Conservation (phyloP, 441 rosid species). For the Populus hybrid region DNA sequence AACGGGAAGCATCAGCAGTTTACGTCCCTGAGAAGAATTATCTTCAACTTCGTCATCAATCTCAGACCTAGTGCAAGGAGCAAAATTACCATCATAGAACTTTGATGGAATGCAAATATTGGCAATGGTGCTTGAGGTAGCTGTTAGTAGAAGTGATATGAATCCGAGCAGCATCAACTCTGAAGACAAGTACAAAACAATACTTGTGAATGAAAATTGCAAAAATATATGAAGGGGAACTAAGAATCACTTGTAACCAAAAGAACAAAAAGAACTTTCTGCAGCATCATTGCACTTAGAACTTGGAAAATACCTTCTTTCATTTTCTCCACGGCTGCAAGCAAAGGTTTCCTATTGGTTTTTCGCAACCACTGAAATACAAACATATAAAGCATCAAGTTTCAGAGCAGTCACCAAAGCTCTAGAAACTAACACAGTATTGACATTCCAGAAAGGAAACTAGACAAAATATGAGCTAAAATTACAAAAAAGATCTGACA, state of each 20-base stretch:
- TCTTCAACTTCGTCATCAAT: constrained; percentile 45
- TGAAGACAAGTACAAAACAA: constrained; percentile 29
- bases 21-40: constrained; percentile 44
- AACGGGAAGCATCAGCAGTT: constrained; percentile 37
- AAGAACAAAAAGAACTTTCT: background rate
- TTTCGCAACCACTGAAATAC: constrained; percentile 70
- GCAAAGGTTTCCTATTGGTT: constrained; percentile 74
- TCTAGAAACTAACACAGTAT: background rate
- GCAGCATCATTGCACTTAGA: background rate
- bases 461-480: background rate
- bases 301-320: constrained; percentile 61
- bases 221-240: constrained; percentile 2
- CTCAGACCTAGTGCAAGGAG: constrained; percentile 69
- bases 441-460: background rate
- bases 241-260: background rate
- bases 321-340: constrained; percentile 88
- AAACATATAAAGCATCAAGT: constrained; percentile 13
- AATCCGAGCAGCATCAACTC: constrained; percentile 98
- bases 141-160: constrained; percentile 86
- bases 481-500: background rate
- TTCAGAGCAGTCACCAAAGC: background rate
- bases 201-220: constrained; percentile 10
- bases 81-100: constrained; percentile 63
- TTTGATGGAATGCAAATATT: constrained; percentile 77
- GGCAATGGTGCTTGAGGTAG: constrained; percentile 72